These are phyloP conservation scores for Lentithecium fluviatile DNA, from an alignment of 495 filamentous ascomycete species.

Conservation along the genomic window DNA sequence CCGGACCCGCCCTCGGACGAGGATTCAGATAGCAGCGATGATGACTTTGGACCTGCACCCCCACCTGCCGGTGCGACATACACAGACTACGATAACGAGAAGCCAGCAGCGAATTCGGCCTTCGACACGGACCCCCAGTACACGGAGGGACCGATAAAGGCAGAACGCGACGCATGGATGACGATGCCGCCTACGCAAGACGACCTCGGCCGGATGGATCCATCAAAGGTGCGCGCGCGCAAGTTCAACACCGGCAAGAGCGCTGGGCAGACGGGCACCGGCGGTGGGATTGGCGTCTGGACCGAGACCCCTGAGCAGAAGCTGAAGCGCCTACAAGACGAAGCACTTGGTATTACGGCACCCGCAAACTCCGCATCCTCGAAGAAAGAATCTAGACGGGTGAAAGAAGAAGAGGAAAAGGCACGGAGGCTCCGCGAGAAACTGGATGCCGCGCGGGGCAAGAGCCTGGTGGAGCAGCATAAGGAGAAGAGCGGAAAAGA, in stretches of 20 bases:
- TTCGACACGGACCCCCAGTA: conserved; percentile 27
- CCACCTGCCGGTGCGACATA: conserved; percentile 51
- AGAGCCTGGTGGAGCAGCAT: conserved; percentile 64
- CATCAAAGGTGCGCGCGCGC: conserved; percentile 76
- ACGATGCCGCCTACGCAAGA: conserved; percentile 70
- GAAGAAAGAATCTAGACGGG: conserved; percentile 26
- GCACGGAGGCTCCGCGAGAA: conserved; percentile 59
- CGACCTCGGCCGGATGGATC: conserved; percentile 70
- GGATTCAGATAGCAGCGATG: conserved; percentile 51
- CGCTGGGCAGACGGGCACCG: conserved; percentile 41
- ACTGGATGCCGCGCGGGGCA: conserved; percentile 60
- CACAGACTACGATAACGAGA: not conserved
- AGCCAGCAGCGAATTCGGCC: conserved; percentile 1
- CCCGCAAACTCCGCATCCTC: conserved; percentile 34
- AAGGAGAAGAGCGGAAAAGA: conserved; percentile 50
- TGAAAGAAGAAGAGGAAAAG: conserved; percentile 46
- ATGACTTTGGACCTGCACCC: conserved; percentile 80
- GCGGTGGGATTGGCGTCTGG: conserved; percentile 66
- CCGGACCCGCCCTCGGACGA: conserved; percentile 30
- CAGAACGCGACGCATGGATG: conserved; percentile 90
- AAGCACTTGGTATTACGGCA: conserved; percentile 73
- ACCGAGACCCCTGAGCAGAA: conserved; percentile 91
- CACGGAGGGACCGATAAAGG: conserved; percentile 19
- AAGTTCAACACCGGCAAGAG: conserved; percentile 79
- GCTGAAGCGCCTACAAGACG: conserved; percentile 71